Base-by-base conservation (phyloP, 169 alveolate species). In the Plasmodium sp. region DNA sequence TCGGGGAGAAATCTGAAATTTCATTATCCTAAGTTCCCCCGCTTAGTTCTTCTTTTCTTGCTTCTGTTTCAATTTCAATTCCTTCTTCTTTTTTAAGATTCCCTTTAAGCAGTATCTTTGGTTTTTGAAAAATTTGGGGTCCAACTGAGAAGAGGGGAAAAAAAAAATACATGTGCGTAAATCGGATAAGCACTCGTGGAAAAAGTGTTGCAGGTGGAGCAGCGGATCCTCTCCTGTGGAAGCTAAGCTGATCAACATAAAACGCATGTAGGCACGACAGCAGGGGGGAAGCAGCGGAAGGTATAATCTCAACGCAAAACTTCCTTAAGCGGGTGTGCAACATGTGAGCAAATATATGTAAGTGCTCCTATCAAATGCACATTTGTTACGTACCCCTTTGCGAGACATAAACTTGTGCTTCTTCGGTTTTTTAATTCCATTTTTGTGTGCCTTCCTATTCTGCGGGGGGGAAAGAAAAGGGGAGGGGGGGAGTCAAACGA, bases 391-490 rank as follows among this genome's bases (percentile, higher is more conserved):
- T 96, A 97, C 97, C 84, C 98, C 98, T 92, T 93, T 95, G 22
- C 97, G 96, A 67, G 98, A 96, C 88, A 96, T 82, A 77, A 96
- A 96, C 84, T 95, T 96, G 93, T 80, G 93, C 90, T 83, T 79
- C 79, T 93, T 91, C 39, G 97, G 96, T 84, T 96, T 95, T 94
- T 95, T 95, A 72, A 97, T 97, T 73, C 98, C 98, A 86, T 97
- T 97, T 82, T 96, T 96, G 74, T 97, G 98, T 58, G 97, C 97
- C 92, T 97, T 97, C 73, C 96, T 90, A 92, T 97, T 97, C 97
- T 97, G 95, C 88, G 45, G n/a, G 45, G 45, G 14, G 27, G 54
- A 86, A 86, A 16, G 1, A 58, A 74, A 86, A 22, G n/a, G 39
- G 22, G 62, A 27, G 27, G 27, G 56, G 0, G 51, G 27, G 10